These are phyloP conservation scores for Tetrastigma voinierianum DNA, from an alignment of 164 flowering plant genomes.

Conservation along the genomic window DNA sequence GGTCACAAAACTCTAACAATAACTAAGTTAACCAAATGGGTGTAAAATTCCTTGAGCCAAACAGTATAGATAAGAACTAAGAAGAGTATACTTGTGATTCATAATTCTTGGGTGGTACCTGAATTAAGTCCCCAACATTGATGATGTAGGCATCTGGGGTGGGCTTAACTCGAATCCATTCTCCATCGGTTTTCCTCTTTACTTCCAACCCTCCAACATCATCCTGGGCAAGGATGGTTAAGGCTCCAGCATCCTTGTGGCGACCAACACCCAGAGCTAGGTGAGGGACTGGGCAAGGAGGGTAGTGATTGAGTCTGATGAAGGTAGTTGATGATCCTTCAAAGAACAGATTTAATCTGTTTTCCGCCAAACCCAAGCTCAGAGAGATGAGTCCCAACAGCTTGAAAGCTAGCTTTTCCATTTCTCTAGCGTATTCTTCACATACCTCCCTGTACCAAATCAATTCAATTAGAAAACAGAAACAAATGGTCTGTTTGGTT, in stretches of 20 bases:
- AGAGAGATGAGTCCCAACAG: constrained; percentile 34
- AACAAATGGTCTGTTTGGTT: too few species aligned
- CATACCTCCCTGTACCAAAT: constrained; percentile 26
- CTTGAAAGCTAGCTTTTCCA: constrained; percentile 31
- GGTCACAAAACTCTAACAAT: too few species aligned
- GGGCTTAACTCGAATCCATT: constrained; percentile 42
- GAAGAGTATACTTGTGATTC: not conserved
- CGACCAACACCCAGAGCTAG: constrained; percentile 48
- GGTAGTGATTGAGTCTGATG: constrained; percentile 44
- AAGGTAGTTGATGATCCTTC: constrained; percentile 30
- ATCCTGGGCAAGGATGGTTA: constrained; percentile 45
- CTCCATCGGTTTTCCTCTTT: constrained; percentile 33
- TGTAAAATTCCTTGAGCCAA: too few species aligned
- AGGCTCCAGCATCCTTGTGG: constrained; percentile 43
- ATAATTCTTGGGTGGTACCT: constrained; percentile 26
- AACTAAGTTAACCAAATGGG: too few species aligned
- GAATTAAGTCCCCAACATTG: constrained; percentile 40
- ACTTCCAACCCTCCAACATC: constrained; percentile 46
- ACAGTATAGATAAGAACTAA: not conserved
- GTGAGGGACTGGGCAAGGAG: constrained; percentile 44
- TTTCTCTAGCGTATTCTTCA: constrained; percentile 31
- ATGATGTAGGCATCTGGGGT: constrained; percentile 38
- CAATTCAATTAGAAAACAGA: not conserved
- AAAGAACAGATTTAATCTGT: constrained; percentile 29
- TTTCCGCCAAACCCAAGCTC: constrained; percentile 34